Evolutionary conservation across 208 protist genomes (phyloP).

Genomic region (Leishmania tarentolae): DNA sequence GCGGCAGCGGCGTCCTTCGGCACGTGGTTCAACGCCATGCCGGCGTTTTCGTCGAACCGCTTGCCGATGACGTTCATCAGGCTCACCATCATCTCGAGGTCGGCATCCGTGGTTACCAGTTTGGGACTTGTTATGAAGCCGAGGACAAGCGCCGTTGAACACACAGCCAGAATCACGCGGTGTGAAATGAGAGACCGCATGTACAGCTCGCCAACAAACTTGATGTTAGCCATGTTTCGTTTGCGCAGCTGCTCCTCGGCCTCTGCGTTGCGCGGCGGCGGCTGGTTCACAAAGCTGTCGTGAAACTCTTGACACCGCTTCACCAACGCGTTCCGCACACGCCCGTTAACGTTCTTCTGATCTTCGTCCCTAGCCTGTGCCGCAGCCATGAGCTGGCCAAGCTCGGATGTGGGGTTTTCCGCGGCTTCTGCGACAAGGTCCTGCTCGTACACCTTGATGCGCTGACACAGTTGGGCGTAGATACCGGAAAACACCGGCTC

Average conservation of each 20-base stretch:
- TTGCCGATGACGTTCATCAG: constrained; percentile 85
- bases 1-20: constrained; percentile 18
- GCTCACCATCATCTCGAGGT: constrained; percentile 82
- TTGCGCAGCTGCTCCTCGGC: constrained; percentile 71
- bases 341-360: constrained; percentile 26
- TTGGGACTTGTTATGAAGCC: constrained; percentile 32
- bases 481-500: constrained; percentile 89
- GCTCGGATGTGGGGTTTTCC: constrained; percentile 36
- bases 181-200: constrained; percentile 67
- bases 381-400: constrained; percentile 34
- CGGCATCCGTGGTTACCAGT: constrained; percentile 59
- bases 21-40: constrained; percentile 21
- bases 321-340: constrained; percentile 54
- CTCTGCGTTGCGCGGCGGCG: constrained; percentile 45
- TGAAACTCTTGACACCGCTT: constrained; percentile 60
- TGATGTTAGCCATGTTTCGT: constrained; percentile 90
- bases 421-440: constrained; percentile 53
- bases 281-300: constrained; percentile 51
- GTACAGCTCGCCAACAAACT: constrained; percentile 91
- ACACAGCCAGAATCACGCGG: constrained; percentile 67
- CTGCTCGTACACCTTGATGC: constrained; percentile 79
- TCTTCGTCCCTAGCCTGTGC: constrained; percentile 24
- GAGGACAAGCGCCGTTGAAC: constrained; percentile 41
- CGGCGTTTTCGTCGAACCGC: constrained; percentile 65
- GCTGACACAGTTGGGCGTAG: constrained; percentile 79